Evolutionary conservation across 1,284 basidiomycete species (phyloP).

Genomic region (Puccinia polysora): DNA sequence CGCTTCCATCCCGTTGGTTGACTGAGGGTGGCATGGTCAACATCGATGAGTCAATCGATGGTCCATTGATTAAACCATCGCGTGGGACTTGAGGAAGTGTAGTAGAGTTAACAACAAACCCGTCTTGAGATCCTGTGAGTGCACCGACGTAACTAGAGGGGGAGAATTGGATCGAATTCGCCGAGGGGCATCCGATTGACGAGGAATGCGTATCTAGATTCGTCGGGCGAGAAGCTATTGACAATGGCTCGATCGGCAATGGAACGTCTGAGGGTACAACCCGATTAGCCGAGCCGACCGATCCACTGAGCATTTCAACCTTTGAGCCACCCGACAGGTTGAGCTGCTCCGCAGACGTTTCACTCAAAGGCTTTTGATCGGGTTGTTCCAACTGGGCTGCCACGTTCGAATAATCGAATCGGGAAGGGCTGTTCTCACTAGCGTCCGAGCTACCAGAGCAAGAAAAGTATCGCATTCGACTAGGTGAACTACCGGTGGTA

Average conservation of each 20-base stretch:
- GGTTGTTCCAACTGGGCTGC: not conserved
- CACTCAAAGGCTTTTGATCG: not conserved
- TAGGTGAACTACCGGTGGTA: conserved; percentile 9
- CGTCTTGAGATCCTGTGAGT: no score
- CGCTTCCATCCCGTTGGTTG: not conserved
- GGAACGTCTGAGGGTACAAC: not conserved
- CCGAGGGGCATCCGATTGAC: not conserved
- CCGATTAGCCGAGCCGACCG: not conserved
- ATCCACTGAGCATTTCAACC: not conserved
- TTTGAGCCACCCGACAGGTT: not conserved
- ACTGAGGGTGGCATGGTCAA: not conserved
- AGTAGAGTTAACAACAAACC: no score
- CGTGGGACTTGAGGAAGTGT: no score
- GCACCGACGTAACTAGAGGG: no score
- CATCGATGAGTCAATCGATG: not conserved
- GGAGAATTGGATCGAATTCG: not conserved
- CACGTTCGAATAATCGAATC: not conserved
- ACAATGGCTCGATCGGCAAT: conserved; percentile 4
- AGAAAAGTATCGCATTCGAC: conserved; percentile 12
- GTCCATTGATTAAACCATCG: not conserved
- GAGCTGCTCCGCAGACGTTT: not conserved
- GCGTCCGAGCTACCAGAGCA: conserved; percentile 33
- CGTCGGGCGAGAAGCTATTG: not conserved
- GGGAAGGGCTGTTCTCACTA: conserved; percentile 10
- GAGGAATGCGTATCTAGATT: not conserved